phyloP scores from a whole-genome alignment of 257 asterid genomes.

The Nicotiana knightiana region DNA sequence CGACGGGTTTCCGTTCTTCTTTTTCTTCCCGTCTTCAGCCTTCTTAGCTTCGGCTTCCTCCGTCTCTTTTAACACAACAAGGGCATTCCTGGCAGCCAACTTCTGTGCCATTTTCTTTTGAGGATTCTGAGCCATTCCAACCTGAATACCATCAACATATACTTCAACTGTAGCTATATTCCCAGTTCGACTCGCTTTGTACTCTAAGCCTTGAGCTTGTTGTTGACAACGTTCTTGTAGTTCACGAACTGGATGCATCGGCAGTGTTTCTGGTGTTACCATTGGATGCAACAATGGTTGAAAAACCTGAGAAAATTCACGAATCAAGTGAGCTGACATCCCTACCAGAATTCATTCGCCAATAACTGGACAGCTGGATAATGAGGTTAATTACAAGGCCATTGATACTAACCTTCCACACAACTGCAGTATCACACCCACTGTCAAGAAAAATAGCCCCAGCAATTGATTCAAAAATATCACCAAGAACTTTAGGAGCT shows the following conservation, averaged over 20 bases:
- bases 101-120: constrained; percentile 99
- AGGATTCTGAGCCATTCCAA: constrained; percentile 79
- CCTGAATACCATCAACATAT: constrained; percentile 79
- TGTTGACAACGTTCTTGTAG: constrained; percentile 98
- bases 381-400: background rate
- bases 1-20: constrained; percentile 64
- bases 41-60: constrained; percentile 55
- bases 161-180: constrained; percentile 91
- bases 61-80: constrained; percentile 73
- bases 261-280: constrained; percentile 99
- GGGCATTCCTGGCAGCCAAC: constrained; percentile 96
- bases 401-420: constrained; percentile 70
- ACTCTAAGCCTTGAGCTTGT: constrained; percentile 94
- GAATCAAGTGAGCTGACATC: background rate
- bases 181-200: constrained; percentile 77
- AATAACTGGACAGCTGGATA: constrained; percentile 3
- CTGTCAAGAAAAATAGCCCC: constrained; percentile 96
- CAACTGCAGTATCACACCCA: constrained; percentile 71
- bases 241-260: constrained; percentile 97
- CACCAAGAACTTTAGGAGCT: constrained; percentile 99
- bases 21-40: constrained; percentile 48
- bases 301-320: constrained; percentile 50
- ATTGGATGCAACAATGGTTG: constrained; percentile 88
- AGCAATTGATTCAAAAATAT: constrained; percentile 94
- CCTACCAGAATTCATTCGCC: background rate